These are phyloP conservation scores for Rhododendron molle DNA, from an alignment of 148 eudicot species.

Conservation along the genomic window DNA sequence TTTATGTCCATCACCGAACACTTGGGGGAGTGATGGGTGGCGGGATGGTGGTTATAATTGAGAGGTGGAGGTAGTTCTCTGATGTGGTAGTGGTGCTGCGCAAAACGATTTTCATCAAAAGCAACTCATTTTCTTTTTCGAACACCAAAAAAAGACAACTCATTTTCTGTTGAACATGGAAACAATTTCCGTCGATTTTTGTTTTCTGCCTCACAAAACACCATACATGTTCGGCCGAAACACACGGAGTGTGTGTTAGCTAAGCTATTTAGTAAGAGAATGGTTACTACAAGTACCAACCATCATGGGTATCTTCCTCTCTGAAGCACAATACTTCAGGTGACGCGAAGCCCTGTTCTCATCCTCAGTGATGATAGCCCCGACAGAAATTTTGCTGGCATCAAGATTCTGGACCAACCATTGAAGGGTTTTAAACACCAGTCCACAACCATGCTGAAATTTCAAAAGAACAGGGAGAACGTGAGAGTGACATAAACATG, in stretches of 20 bases:
- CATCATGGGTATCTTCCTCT: conserved; percentile 60
- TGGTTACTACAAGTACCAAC: conserved; percentile 32
- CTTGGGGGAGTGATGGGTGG: neutral
- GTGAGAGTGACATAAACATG: too few relatives aligned
- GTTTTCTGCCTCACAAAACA: neutral
- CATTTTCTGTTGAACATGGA: neutral
- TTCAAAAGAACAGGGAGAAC: too few relatives aligned
- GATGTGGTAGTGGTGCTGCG: neutral
- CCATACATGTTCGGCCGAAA: neutral
- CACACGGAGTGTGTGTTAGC: neutral
- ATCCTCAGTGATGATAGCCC: conserved; percentile 56
- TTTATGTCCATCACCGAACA: neutral
- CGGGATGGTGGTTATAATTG: neutral
- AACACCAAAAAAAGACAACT: too few relatives aligned
- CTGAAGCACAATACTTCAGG: conserved; percentile 57
- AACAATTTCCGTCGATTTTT: neutral
- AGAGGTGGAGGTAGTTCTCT: neutral
- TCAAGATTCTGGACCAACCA: too few relatives aligned
- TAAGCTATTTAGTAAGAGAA: neutral
- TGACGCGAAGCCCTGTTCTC: conserved; percentile 64
- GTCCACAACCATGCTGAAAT: too few relatives aligned
- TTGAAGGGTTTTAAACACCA: too few relatives aligned
- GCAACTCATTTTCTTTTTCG: neutral
- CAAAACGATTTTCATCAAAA: neutral
- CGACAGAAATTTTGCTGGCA: conserved; percentile 42